Evolutionary conservation across 2,329 filamentous ascomycete genomes (phyloP).

Genomic region (Nemania diffusa): DNA sequence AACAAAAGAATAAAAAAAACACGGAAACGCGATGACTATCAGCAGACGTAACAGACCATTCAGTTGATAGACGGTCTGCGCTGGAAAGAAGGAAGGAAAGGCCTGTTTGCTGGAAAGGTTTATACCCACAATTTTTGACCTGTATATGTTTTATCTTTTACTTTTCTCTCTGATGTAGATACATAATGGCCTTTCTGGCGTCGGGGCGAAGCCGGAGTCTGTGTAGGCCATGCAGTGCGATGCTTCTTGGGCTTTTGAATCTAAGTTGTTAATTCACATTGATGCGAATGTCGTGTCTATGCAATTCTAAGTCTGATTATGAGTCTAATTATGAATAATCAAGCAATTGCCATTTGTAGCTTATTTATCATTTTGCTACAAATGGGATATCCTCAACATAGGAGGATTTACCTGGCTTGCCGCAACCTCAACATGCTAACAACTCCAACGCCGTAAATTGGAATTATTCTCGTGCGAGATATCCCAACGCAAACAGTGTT

Average conservation of each 20-base stretch:
- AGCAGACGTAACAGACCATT: neutral
- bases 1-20: neutral
- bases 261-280: neutral
- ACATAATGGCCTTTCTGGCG: constrained; percentile 21
- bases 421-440: neutral
- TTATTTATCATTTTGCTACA: neutral
- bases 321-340: too few relatives aligned
- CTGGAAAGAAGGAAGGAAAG: constrained; percentile 17
- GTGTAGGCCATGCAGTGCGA: neutral
- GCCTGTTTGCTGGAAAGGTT: neutral
- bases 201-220: constrained; percentile 18
- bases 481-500: neutral
- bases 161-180: neutral
- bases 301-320: too few relatives aligned
- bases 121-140: constrained; percentile 27
- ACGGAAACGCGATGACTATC: neutral
- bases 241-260: constrained; percentile 3
- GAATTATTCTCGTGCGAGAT: neutral
- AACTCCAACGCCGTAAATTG: neutral
- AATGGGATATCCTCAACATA: neutral
- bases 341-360: neutral
- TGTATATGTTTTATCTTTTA: constrained; percentile 23
- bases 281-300: neutral
- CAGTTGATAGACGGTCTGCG: neutral
- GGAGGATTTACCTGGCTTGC: neutral